A percentile compares a stretch with the other conserved stretches of the same genome.
Evolutionary conservation across 176 grass and related monocot genomes (phyloP).

Genomic region (Zizania latifolia): DNA sequence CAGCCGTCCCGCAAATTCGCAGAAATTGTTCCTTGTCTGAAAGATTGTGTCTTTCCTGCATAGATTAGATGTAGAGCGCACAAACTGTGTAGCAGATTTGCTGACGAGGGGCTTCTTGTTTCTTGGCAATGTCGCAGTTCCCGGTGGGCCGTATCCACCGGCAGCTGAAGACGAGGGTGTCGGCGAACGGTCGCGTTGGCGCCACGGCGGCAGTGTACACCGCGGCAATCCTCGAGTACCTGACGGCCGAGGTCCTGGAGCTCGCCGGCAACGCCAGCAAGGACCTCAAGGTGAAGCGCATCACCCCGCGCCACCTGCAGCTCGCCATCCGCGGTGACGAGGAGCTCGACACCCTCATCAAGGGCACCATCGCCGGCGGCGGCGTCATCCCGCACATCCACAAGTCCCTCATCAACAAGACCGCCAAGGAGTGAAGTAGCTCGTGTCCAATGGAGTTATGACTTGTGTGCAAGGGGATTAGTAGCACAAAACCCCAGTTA

Average conservation of each 20-base stretch:
- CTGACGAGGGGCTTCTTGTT: neutral
- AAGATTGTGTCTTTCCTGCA: no score
- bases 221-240: conserved; percentile 33
- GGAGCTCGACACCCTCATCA: conserved; percentile 46
- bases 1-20: no score
- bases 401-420: conserved; percentile 52
- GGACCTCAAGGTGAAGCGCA: conserved; percentile 44
- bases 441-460: neutral
- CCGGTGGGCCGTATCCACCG: conserved; percentile 38
- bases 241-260: conserved; percentile 45
- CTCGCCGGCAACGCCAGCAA: conserved; percentile 38
- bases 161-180: conserved; percentile 37
- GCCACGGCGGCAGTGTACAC: conserved; percentile 38
- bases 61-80: no score
- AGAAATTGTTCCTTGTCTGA: no score
- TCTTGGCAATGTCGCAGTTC: conserved; percentile 9
- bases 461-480: neutral
- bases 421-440: conserved; percentile 33
- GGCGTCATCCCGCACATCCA: conserved; percentile 43
- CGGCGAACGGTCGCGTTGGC: conserved; percentile 29
- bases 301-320: conserved; percentile 39
- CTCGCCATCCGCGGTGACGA: conserved; percentile 35
- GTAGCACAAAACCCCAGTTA: neutral
- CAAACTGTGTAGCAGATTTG: no score
- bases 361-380: conserved; percentile 35